Base-by-base conservation (phyloP, 2,329 filamentous ascomycete genomes). In the Capronia coronata region DNA sequence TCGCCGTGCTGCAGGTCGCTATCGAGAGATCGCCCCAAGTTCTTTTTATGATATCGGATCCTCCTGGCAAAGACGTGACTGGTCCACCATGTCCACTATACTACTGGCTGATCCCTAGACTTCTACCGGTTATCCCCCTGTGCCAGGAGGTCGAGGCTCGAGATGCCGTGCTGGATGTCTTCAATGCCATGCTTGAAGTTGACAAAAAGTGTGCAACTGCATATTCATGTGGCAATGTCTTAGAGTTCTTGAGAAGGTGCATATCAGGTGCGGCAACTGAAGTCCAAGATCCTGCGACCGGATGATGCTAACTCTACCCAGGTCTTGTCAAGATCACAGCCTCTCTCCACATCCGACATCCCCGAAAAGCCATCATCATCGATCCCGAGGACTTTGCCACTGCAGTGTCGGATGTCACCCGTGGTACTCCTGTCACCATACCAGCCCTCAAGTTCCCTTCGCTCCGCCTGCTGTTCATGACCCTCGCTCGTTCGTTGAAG, bases 1-100 rank as follows among this genome's bases (percentile, higher is more conserved):
- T 95, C 41, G 80, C 84, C 58, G 89, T 94, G 45, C 75, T 96
- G 38, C 77, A 78, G 49, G 77, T 85, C 44, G 86, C 86, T 2
- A 76, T 95, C 56, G 77, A 80, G 55, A 86, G 89, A 62, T 86
- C 84, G 6, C 88, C 81, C 13, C 67, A 68, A 32, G 80, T 83
- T 53, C 76, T 85, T 3, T 71, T 84, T 35, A 86, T 83, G 75
- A 63, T 77, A 32, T 86, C 72, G 78, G 57, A 76, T 79, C 25
- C 48, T 25, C 44, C 48, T 35, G 42, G 44, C 29, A 46, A 30
- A 27, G 46, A 27, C 18, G 25, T 25, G 3, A 7, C 44, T 39
- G 37, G 46, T 16, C 34, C 48, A 43, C 65, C 69, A 27, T 71
- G 72, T 3, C 76, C 74, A 4, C 67, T 82, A 19, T 70, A 75